These are phyloP conservation scores for Agastache rugosa DNA, from an alignment of 257 asterid genomes.

Conservation along the genomic window DNA sequence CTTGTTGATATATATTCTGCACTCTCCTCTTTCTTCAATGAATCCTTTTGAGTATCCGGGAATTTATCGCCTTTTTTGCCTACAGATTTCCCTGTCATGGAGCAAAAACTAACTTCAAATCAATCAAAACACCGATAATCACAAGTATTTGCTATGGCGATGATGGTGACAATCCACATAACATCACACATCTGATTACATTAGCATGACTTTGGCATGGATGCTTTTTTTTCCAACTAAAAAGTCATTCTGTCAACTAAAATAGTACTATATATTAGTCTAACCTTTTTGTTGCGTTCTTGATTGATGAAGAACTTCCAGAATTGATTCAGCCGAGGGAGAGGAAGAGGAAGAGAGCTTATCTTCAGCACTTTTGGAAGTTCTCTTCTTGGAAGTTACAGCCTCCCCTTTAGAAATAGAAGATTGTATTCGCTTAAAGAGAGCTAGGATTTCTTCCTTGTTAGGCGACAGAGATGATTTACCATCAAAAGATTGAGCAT, in stretches of 20 bases:
- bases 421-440: conserved; percentile 67
- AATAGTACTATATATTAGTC: background rate
- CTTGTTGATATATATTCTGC: conserved; percentile 41
- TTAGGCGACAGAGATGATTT: conserved; percentile 50
- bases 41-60: conserved; percentile 27
- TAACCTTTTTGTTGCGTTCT: conserved; percentile 56
- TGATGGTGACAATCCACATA: too few relatives aligned
- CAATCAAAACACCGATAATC: background rate
- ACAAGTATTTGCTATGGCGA: background rate
- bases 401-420: conserved; percentile 64
- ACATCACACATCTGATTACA: too few relatives aligned
- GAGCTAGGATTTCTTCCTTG: conserved; percentile 76
- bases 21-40: conserved; percentile 43
- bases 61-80: conserved; percentile 40
- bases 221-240: too few relatives aligned
- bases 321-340: conserved; percentile 59
- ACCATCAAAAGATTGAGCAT: conserved; percentile 36
- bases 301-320: conserved; percentile 66
- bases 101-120: conserved; percentile 20
- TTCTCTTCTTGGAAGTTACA: conserved; percentile 48
- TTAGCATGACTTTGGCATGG: too few relatives aligned
- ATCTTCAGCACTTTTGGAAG: conserved; percentile 46
- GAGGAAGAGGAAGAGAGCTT: conserved; percentile 45
- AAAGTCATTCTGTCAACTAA: too few relatives aligned
- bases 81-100: conserved; percentile 43